Base-by-base conservation (phyloP, 257 asterid genomes). In the Fraxinus americana region DNA sequence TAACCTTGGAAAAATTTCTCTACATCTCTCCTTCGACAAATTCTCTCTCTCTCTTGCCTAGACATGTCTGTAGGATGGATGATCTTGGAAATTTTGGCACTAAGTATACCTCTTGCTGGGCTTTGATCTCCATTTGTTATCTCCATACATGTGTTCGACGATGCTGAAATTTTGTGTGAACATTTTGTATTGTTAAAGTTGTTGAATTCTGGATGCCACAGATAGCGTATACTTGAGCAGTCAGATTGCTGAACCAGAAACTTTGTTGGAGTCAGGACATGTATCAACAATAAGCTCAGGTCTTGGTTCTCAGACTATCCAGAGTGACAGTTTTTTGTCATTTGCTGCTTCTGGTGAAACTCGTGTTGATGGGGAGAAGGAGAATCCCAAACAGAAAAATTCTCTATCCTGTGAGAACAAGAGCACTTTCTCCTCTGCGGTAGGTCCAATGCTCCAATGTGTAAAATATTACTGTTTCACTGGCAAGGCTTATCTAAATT, bases 401-500 rank as follows among this genome's bases (percentile, higher is more conserved):
- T 89, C 94, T 73, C 91, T 91, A 50, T 84, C 94, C 45, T 68
- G 75, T 81, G 98, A 90, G 77, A 86, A 90, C 78, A 93, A 85
- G 87, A 87, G 85, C 81, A 79, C 86, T 73, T 91, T 86, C 81
- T 90, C 97, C 76, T 91, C 98, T 12, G 61, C 75, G 93, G 98
- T 93, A 87, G 73, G 86, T 23, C 79, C 63, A 35, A 59, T 74
- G 71, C 67, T 75, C 16, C 32, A 21, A 2, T 21, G 32, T 59
- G 12, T 23, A 61, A 59, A 61, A 23, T 61, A 61, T 59, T 52
- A 19, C 50, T 25, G 43, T 35, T 82, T 75, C 67, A 73, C 68
- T 59, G 34, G 68, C 79, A 76, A 77, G 73, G 71, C 41, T 8
- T 82, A 41, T 32, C 75, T n/a, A n/a, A 38, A 73, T 35, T 74